phyloP scores from a whole-genome alignment of 257 asterid species.

The Lavandula angustifolia region DNA sequence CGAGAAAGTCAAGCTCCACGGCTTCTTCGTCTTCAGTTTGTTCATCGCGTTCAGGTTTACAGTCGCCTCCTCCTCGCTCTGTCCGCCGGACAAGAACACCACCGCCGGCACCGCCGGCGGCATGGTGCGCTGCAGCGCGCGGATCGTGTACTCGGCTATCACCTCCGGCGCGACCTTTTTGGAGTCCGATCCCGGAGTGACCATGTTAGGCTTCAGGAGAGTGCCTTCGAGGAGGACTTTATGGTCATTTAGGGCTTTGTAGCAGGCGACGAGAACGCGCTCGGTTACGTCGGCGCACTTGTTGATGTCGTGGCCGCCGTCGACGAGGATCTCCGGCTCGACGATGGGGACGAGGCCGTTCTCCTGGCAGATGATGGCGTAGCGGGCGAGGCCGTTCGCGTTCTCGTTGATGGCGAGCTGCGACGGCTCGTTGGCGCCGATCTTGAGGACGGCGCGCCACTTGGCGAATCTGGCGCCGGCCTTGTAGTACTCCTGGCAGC shows the following conservation, averaged over 20 bases:
- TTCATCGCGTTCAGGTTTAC: conserved; percentile 65
- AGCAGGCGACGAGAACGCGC: conserved; percentile 69
- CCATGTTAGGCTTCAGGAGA: conserved; percentile 67
- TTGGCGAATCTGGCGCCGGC: conserved; percentile 69
- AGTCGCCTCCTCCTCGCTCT: conserved; percentile 67
- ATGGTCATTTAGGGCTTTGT: conserved; percentile 68
- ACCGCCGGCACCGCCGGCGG: conserved; percentile 69
- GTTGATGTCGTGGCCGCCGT: conserved; percentile 58
- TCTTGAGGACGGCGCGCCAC: conserved; percentile 68
- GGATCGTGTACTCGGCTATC: conserved; percentile 60
- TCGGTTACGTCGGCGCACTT: conserved; percentile 61
- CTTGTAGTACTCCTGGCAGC: conserved; percentile 53
- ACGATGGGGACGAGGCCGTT: conserved; percentile 65
- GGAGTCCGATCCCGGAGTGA: conserved; percentile 66
- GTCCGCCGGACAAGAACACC: conserved; percentile 65
- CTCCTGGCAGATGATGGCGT: conserved; percentile 68
- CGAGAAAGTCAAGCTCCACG: conserved; percentile 60
- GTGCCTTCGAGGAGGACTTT: conserved; percentile 66
- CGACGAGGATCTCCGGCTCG: conserved; percentile 72
- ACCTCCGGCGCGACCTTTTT: conserved; percentile 60
- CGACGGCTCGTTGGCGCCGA: conserved; percentile 62
- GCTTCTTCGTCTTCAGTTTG: conserved; percentile 60
- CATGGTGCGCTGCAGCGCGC: conserved; percentile 67
- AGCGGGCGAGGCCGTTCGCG: conserved; percentile 64
- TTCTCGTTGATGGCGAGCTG: conserved; percentile 57